Conservation (phyloP, 192 early-diverging fungal species). For the Coemansia sp. region DNA sequence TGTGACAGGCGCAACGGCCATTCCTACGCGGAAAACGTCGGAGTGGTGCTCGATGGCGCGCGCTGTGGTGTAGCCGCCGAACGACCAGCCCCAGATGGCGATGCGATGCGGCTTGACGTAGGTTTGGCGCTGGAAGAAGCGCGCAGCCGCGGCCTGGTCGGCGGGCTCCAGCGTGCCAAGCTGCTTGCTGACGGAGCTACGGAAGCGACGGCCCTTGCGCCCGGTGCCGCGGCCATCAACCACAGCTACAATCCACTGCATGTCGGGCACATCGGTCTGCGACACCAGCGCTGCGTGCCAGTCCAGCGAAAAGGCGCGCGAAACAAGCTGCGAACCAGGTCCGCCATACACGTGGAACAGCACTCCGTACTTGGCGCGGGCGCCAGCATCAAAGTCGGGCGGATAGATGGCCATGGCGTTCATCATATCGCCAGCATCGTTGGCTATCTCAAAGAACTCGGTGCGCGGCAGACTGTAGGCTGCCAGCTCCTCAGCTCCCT, state of each 20-base stretch:
- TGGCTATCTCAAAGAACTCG: slow-evolving; percentile 50
- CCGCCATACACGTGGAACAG: slow-evolving; percentile 89
- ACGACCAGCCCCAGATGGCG: slow-evolving; percentile 98
- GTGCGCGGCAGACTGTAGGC: slow-evolving; percentile 63
- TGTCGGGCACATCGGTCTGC: slow-evolving; percentile 54
- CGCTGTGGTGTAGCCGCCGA: slow-evolving; percentile 84
- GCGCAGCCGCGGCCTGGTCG: slow-evolving; percentile 88
- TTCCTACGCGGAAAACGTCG: slow-evolving; percentile 78
- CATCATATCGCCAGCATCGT: slow-evolving; percentile 58
- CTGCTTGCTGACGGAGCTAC: slow-evolving; percentile 69
- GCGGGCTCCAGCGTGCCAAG: slow-evolving; percentile 80
- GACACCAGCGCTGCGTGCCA: slow-evolving; percentile 71
- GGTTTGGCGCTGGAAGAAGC: slow-evolving; percentile 59
- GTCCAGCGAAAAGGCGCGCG: slow-evolving; percentile 64
- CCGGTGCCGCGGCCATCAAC: slow-evolving; percentile 93
- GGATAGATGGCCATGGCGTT: slow-evolving; percentile 83
- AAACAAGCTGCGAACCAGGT: slow-evolving; percentile 82
- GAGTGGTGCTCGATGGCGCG: slow-evolving; percentile 84
- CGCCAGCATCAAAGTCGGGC: slow-evolving; percentile 69
- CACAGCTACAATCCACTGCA: slow-evolving; percentile 68
- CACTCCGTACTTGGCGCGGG: slow-evolving; percentile 76
- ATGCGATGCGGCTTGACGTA: slow-evolving; percentile 81
- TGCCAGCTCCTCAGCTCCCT: slow-evolving; percentile 49
- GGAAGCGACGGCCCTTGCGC: slow-evolving; percentile 79
- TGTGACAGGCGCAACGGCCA: slow-evolving; percentile 96